A percentile compares a stretch with the other conserved stretches of the same genome.
These are phyloP conservation scores for Elongisporangium anandrum DNA, from an alignment of 352 stramenopile genomes.

Conservation along the genomic window DNA sequence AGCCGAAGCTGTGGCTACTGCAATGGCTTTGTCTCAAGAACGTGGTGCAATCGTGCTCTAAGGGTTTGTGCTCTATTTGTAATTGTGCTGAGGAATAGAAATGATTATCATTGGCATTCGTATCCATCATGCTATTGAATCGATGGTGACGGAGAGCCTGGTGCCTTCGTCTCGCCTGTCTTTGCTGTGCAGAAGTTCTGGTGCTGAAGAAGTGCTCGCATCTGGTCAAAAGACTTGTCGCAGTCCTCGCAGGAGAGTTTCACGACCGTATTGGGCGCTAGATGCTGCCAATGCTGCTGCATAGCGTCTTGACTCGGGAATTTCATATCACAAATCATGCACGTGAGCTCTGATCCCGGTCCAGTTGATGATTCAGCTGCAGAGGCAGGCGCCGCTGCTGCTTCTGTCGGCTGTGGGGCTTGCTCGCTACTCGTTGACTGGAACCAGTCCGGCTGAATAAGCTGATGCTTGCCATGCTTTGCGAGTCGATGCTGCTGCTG, in stretches of 20 bases:
- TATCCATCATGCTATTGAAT: conserved; percentile 6
- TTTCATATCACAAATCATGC: conserved; percentile 30
- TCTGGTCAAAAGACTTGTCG: conserved; percentile 51
- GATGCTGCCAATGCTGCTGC: conserved; percentile 33
- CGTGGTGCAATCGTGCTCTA: conserved; percentile 17
- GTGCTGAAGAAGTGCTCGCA: conserved; percentile 70
- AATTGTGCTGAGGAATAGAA: not conserved
- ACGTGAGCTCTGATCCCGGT: conserved; percentile 15
- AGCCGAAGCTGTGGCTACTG: conserved; percentile 3
- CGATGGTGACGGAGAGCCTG: conserved; percentile 6
- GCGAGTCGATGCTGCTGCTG: conserved; percentile 67
- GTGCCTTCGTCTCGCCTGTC: not conserved
- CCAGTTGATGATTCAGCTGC: not conserved
- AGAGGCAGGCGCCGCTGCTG: conserved; percentile 7
- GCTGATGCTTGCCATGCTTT: conserved; percentile 75
- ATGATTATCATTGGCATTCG: not conserved
- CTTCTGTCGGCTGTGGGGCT: too few species aligned
- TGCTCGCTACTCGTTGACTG: conserved; percentile 6
- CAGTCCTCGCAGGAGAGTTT: conserved; percentile 40
- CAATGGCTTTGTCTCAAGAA: conserved; percentile 12
- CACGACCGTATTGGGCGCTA: conserved; percentile 14
- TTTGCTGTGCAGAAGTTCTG: conserved; percentile 57
- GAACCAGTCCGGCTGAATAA: conserved; percentile 82
- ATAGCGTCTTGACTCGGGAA: conserved; percentile 23
- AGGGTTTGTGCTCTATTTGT: conserved; percentile 6